Evolutionary conservation across 192 early-diverging fungal genomes (phyloP), one percentile per base, ranked within the genome.

Genomic region (Spizellomyces sp.): DNA sequence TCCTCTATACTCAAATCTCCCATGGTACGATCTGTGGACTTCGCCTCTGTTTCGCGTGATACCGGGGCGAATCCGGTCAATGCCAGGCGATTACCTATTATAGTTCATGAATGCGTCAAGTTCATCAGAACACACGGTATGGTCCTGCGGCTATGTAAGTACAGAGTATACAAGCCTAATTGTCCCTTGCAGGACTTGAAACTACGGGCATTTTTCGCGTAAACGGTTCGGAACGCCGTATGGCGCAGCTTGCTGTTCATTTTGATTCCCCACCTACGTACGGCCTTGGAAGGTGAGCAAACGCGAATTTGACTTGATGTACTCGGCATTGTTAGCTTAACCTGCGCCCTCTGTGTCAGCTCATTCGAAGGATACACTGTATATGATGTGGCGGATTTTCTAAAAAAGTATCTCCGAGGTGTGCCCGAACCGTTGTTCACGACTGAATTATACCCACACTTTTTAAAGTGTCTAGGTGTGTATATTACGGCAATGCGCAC

Each of bases 351-450:
- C 41, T 75, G 10, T 65, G 3, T 9, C 61, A 67, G 74, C n/a
- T 67, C 71, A 5, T 83, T 82, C 57, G 79, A 83, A 42, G 84
- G 80, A 41, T 83, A 78, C 73, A 78, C 69, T 41, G 71, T 77
- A 8, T 81, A 82, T 62, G 84, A 86, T 67, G 81, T 82, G 21
- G 84, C 84, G 0, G 82, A 79, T 45, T 71, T 80, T 44, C 54
- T 86, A 6, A 86, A 86, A 63, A 67, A 74, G 44, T 86, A 80
- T 66, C 50, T 84, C 5, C 62, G 84, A 44, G 68, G 61, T 9
- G 58, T 86, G 10, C 82, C 80, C 15, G 84, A 86, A 60, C 84
- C 84, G 10, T 59, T 86, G 22, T 62, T 86, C 7, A 80, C 84
- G 4, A 70, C 64, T 0, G 76, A 80, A 43, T 61, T 86, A 46